Evolutionary conservation across 768 basidiomycete species (phyloP).

Genomic region (Lentinus tigrinus): DNA sequence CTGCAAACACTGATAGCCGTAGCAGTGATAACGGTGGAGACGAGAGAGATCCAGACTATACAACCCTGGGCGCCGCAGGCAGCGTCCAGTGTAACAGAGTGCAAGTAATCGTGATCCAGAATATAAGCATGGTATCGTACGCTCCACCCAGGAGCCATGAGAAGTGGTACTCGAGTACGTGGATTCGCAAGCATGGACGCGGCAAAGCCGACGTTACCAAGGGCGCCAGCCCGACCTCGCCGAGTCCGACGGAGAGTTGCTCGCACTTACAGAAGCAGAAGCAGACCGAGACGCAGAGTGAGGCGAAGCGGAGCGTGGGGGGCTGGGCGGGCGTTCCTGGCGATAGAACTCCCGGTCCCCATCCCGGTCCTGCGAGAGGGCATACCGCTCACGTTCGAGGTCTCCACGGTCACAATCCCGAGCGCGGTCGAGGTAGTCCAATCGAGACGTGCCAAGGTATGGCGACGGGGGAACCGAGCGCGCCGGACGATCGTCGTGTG

Average conservation of each 20-base stretch:
- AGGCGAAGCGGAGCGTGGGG: slow-evolving; percentile 7
- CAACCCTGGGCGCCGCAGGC: background rate
- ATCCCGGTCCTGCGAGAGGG: slow-evolving; percentile 1
- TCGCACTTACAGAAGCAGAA: slow-evolving; percentile 5
- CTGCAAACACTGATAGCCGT: too few relatives aligned
- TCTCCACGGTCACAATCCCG: background rate
- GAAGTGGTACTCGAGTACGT: background rate
- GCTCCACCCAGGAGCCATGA: too few relatives aligned
- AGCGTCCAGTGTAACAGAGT: background rate
- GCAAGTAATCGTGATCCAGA: too few relatives aligned
- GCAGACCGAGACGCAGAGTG: background rate
- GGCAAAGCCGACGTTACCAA: background rate
- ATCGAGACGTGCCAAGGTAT: background rate
- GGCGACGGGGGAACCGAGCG: slow-evolving; percentile 12
- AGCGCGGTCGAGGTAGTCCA: too few relatives aligned
- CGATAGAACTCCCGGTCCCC: background rate
- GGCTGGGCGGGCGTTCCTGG: slow-evolving; percentile 12
- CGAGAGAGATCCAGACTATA: background rate
- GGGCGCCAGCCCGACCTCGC: slow-evolving; percentile 12
- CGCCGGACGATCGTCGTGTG: slow-evolving; percentile 9
- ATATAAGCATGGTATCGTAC: too few relatives aligned
- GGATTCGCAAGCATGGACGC: background rate
- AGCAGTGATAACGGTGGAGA: too few relatives aligned
- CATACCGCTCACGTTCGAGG: background rate
- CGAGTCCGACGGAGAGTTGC: slow-evolving; percentile 9